Evolutionary conservation across 1,139 yeast species (phyloP).

Genomic region (Suhomyces choctaworum): DNA sequence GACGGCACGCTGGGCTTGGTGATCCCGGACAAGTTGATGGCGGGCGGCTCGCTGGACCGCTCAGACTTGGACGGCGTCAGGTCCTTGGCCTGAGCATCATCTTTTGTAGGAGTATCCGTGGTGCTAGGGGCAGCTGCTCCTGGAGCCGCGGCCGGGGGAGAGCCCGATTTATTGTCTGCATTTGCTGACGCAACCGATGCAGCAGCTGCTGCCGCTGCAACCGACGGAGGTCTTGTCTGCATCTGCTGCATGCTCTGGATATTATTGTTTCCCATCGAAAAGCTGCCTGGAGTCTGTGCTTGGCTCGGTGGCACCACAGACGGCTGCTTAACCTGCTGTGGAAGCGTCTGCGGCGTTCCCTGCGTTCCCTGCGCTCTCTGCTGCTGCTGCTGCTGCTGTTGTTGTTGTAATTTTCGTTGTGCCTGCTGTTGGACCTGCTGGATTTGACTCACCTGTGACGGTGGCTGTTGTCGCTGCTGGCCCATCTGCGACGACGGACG

Average conservation of each 20-base stretch:
- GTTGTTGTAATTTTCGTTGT: constrained; percentile 19
- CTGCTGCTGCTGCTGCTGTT: constrained; percentile 15
- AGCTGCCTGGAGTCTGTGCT: constrained; percentile 7
- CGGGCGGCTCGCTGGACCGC: constrained; percentile 19
- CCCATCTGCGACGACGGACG: constrained; percentile 1
- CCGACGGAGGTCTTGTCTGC: constrained; percentile 8
- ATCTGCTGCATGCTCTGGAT: constrained; percentile 3
- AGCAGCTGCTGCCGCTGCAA: constrained; percentile 10
- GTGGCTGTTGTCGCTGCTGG: constrained; percentile 12
- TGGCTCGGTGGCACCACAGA: constrained; percentile 7
- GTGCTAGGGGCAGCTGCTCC: constrained; percentile 4
- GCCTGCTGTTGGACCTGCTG: constrained; percentile 22
- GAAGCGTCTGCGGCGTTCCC: neutral
- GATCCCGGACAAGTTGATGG: constrained; percentile 43
- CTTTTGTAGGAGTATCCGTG: constrained; percentile 14
- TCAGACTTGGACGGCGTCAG: neutral
- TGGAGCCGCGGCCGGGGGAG: constrained; percentile 24
- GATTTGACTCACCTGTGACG: constrained; percentile 14
- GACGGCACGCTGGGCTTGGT: constrained; percentile 70
- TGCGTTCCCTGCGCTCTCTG: constrained; percentile 3
- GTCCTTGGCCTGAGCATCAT: constrained; percentile 6
- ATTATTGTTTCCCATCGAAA: neutral
- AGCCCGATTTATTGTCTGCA: constrained; percentile 5
- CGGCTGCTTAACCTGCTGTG: constrained; percentile 5
- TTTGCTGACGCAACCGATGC: too few relatives aligned